Conservation (phyloP, 1,139 yeast species). For the Tardiomyces digboiensis region DNA sequence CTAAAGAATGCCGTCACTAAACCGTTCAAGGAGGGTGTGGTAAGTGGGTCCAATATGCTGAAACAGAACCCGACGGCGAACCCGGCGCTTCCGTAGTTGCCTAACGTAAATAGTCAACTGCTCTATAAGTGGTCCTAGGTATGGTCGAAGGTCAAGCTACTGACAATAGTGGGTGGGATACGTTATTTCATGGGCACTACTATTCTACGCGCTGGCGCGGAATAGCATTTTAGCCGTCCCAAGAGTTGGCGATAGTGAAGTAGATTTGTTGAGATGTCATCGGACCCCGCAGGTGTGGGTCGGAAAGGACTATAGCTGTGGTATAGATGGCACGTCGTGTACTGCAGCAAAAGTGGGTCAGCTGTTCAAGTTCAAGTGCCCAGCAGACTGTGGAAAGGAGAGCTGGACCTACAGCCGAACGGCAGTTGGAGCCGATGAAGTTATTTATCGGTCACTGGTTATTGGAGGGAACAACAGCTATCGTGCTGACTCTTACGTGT, state of each 20-base stretch:
- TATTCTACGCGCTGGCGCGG: conserved; percentile 14
- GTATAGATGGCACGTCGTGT: conserved; percentile 57
- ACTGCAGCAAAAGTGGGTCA: conserved; percentile 30
- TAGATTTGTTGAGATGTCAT: conserved; percentile 18
- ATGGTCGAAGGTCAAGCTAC: no score
- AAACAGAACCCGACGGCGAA: no score
- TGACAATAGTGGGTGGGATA: conserved; percentile 3
- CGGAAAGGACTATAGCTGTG: conserved; percentile 68
- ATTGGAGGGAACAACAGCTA: conserved; percentile 67
- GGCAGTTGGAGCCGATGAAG: conserved; percentile 59
- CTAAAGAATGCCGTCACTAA: conserved; percentile 3
- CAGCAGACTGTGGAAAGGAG: conserved; percentile 76
- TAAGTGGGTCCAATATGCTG: no score
- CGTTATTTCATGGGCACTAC: conserved; percentile 14
- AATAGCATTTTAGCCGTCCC: conserved; percentile 20
- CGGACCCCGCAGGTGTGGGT: conserved; percentile 45
- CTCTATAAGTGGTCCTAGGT: no score
- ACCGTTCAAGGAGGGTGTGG: background rate
- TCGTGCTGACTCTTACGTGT: conserved; percentile 81
- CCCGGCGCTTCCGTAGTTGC: no score
- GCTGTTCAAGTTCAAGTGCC: conserved; percentile 64
- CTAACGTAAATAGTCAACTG: no score
- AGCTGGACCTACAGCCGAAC: conserved; percentile 72
- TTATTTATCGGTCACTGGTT: conserved; percentile 63
- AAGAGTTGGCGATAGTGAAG: conserved; percentile 12